Evolutionary conservation across 306 rosid genomes (phyloP), one percentile per base, ranked within the genome.

Genomic region (Parietaria judaica): DNA sequence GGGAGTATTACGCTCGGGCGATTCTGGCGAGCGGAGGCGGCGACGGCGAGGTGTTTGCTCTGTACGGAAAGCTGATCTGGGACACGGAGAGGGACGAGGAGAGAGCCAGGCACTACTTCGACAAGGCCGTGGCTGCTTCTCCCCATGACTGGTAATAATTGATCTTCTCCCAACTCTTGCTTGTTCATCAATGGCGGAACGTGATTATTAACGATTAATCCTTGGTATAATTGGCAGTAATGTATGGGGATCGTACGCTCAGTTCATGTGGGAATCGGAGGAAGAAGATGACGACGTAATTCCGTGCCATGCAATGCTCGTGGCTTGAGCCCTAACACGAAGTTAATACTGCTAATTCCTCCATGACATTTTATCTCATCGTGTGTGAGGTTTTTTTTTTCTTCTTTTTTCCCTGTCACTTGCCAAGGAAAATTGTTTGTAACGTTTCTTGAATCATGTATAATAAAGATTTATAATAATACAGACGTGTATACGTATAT

Each of bases 1-100:
- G 80, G 68, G 96, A 87, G 55, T 91, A 63, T 60, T 87, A 81
- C 39, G 83, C 87, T 54, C 81, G 98, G 75, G 98, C 89, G 1
- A 85, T 91, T 71, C 64, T 91, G 3, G 88, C 78, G 45, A 70
- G 70, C 50, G 89, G 95, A 17, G 80, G 84, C 61, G 80, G 84
- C 63, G 96, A 91, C 52, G 96, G 89, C 9, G 96, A 91, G 43
- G 35, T 85, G 74, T 72, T 91, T 69, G 79, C 92, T 4, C 63
- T 81, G 51, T 91, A 81, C 62, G 98, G 82, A 12, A 83, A 73
- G 45, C 68, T 91, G 39, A 76, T 91, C 1, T 91, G 98, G 98
- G 98, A 91, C 63, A 78, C 72, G 4, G 51, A 83, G 41, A 62
- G 83, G 77, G 92, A 91, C 31, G 78, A 68, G 54, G 73, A 60